Base-by-base conservation (phyloP, 345 rosid species). In the Hirschfeldia incana region DNA sequence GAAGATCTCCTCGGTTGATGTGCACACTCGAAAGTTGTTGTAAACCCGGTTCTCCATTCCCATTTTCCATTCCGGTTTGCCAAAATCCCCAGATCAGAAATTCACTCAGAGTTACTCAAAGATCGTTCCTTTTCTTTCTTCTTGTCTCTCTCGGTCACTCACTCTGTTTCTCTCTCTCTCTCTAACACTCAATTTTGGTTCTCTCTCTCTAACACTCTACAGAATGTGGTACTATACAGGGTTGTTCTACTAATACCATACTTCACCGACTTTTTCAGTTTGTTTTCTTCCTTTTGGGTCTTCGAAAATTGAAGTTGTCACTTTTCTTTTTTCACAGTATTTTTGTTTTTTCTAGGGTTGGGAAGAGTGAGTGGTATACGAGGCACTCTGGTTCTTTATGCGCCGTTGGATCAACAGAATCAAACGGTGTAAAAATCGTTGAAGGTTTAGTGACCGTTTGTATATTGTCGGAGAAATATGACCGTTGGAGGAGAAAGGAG, bases 401-500 rank as follows among this genome's bases (percentile, higher is more conserved):
- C 57, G 62, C 89, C 94, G 91, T 87, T 76, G 72, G 94, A 91
- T 91, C 44, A 5, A 0, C 0, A 1, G 58, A 64, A 94, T 91
- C 98, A 0, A 75, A 88, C 83, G 97, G 94, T 66, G 21, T 60
- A 58, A 53, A 72, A 6, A 42, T 42, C 27, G 28, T 11, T 70
- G 55, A 12, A 78, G 63, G 76, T 83, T 68, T 81, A 59, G 91
- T 90, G 90, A 90, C 99, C 99, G 99, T 93, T 95, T 87, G 84
- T 11, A 53, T 34, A 3, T 67, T 88, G 97, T 94, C 97, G 92
- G 93, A 79, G 87, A 83, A 93, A 93, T 90, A 86, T 90, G 89
- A 93, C 99, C 99, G 99, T 95, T 94, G 89, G 68, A 21, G 77
- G 77, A 80, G 81, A 80, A 78, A 76, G 76, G 76, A 85, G 79